Evolutionary conservation across 768 basidiomycete genomes (phyloP).

Genomic region (Pleurotus giganteus): DNA sequence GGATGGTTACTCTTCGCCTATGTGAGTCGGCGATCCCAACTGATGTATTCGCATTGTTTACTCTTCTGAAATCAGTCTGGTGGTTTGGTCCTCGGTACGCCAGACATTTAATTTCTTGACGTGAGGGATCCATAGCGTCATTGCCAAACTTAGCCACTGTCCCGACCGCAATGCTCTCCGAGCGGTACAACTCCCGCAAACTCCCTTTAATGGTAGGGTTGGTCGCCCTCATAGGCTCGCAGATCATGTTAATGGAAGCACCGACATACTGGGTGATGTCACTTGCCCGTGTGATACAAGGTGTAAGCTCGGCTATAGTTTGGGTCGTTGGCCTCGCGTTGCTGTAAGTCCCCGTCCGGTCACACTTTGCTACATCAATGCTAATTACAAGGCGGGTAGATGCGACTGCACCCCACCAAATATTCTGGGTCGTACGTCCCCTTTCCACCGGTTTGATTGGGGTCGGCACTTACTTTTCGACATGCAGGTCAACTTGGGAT

Average conservation of each 20-base stretch:
- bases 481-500: constrained; percentile 54
- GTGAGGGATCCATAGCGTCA: too few species aligned
- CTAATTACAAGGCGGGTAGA: constrained; percentile 25
- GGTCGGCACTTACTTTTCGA: not conserved
- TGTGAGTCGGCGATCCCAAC: constrained; percentile 30
- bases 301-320: constrained; percentile 56
- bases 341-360: constrained; percentile 33
- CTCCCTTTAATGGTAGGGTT: constrained; percentile 51
- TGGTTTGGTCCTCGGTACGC: constrained; percentile 54
- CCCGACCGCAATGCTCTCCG: constrained; percentile 55
- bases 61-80: constrained; percentile 53
- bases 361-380: not conserved
- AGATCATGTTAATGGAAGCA: constrained; percentile 63
- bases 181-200: constrained; percentile 44
- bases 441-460: not conserved
- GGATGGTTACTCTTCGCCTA: constrained; percentile 65
- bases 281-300: constrained; percentile 57
- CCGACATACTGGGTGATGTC: constrained; percentile 55
- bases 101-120: not conserved
- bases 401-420: constrained; percentile 54
- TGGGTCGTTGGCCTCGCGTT: constrained; percentile 64
- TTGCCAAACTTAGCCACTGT: constrained; percentile 58
- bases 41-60: not conserved
- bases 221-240: constrained; percentile 47
- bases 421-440: constrained; percentile 45